Percentiles rank a stretch among this genome's conserved stretches.
phyloP scores from a whole-genome alignment of 768 basidiomycete genomes.

The Bullera alba region DNA sequence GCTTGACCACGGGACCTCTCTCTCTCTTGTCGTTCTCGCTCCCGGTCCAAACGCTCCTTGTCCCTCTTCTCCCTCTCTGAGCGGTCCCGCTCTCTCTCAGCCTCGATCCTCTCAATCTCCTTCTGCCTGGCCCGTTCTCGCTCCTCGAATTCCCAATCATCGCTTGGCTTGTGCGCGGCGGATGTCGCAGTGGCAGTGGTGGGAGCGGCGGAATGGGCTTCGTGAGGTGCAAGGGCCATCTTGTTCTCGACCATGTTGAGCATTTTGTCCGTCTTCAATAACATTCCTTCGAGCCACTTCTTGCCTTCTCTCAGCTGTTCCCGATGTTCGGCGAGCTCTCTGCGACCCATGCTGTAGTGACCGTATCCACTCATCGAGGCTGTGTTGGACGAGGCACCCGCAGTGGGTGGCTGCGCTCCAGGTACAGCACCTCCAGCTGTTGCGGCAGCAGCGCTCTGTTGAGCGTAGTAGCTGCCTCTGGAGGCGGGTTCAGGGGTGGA shows the following conservation, averaged over 20 bases:
- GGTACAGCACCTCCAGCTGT: too few relatives aligned
- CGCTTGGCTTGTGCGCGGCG: constrained; percentile 4
- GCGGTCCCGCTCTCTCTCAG: constrained; percentile 30
- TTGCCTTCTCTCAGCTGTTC: constrained; percentile 44
- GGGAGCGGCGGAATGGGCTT: constrained; percentile 2
- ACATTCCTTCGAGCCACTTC: constrained; percentile 41
- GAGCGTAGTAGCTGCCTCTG: background rate
- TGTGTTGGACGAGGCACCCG: background rate
- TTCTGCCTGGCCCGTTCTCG: constrained; percentile 31
- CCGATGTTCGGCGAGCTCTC: constrained; percentile 41
- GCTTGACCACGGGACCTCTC: constrained; percentile 6
- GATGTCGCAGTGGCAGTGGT: constrained; percentile 1
- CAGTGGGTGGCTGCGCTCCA: background rate
- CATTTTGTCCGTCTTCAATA: constrained; percentile 39
- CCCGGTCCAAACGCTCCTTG: constrained; percentile 1
- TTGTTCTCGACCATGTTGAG: constrained; percentile 41
- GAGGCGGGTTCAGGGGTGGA: background rate
- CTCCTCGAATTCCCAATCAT: constrained; percentile 38
- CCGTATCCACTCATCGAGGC: constrained; percentile 14
- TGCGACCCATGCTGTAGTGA: constrained; percentile 30
- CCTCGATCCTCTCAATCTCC: constrained; percentile 26
- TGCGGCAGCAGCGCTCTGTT: background rate
- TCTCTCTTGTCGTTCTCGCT: constrained; percentile 10
- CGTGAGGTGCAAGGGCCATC: constrained; percentile 23
- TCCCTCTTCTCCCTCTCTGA: constrained; percentile 22